These are phyloP conservation scores for Colletotrichum horii DNA, from an alignment of 2,329 filamentous ascomycete species.

Conservation along the genomic window DNA sequence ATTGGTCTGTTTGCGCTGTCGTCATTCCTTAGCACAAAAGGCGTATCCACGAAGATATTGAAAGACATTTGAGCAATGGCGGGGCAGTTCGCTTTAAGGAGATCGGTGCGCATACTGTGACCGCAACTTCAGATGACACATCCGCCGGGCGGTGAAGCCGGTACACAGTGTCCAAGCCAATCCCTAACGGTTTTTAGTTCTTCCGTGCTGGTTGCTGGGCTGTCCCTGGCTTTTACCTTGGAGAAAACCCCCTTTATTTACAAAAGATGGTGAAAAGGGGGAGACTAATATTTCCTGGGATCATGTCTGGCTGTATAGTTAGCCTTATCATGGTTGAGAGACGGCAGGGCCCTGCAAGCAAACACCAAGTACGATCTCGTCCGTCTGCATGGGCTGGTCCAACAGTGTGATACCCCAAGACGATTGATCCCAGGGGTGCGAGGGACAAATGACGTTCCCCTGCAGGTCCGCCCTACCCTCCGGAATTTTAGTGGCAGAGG, in stretches of 20 bases:
- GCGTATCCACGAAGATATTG: constrained; percentile 17
- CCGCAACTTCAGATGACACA: constrained; percentile 6
- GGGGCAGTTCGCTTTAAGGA: constrained; percentile 8
- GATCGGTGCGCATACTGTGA: not conserved
- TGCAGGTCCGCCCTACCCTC: constrained; percentile 14
- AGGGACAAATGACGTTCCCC: constrained; percentile 19
- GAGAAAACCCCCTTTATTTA: not conserved
- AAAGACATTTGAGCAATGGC: constrained; percentile 13
- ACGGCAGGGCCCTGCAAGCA: not conserved
- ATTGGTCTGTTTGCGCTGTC: constrained; percentile 18
- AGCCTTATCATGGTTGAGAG: not conserved
- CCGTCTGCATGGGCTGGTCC: not conserved
- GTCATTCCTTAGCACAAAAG: constrained; percentile 11
- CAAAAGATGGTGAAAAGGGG: not conserved
- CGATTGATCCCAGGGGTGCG: constrained; percentile 8
- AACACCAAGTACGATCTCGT: not conserved
- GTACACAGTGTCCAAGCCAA: not conserved
- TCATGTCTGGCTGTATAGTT: not conserved
- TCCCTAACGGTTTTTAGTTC: constrained; percentile 11
- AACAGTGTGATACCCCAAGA: constrained; percentile 5
- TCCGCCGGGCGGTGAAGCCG: not conserved
- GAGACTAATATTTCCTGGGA: not conserved
- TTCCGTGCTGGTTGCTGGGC: not conserved
- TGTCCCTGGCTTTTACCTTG: not conserved
- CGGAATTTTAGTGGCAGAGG: constrained; percentile 2